These are phyloP conservation scores for Penicillium parvum DNA, from an alignment of 495 filamentous ascomycete genomes.

Conservation along the genomic window DNA sequence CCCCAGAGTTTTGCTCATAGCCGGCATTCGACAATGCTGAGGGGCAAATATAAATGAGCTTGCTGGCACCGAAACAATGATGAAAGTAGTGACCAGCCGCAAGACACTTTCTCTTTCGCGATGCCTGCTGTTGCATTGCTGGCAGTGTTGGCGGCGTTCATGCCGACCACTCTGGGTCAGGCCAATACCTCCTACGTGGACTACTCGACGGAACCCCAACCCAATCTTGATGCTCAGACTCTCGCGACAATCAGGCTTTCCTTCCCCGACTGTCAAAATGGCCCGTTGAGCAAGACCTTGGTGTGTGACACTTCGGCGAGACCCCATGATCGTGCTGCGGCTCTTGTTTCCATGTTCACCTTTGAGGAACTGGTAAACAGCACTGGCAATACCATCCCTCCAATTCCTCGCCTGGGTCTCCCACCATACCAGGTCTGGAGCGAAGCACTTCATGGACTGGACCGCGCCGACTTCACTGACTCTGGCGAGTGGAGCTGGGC, in stretches of 20 bases:
- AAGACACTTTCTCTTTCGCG: no score
- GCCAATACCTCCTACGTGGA: constrained; percentile 28
- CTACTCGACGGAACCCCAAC: constrained; percentile 30
- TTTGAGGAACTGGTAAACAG: constrained; percentile 56
- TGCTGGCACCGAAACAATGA: not conserved
- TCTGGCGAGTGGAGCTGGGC: constrained; percentile 52
- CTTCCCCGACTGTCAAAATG: constrained; percentile 34
- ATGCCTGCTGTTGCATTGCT: constrained; percentile 19
- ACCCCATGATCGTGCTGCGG: constrained; percentile 44
- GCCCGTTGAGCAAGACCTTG: constrained; percentile 29
- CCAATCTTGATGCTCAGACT: constrained; percentile 25
- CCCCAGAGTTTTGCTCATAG: constrained; percentile 1
- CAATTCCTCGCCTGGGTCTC: constrained; percentile 54
- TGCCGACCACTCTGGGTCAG: constrained; percentile 25
- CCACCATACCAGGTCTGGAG: constrained; percentile 48
- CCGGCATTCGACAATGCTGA: constrained; percentile 4
- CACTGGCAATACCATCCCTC: constrained; percentile 49
- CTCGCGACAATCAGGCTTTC: constrained; percentile 18
- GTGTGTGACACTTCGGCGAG: constrained; percentile 47
- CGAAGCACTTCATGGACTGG: constrained; percentile 56
- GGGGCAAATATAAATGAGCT: constrained; percentile 8
- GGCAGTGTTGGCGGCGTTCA: constrained; percentile 25
- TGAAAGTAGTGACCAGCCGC: no score
- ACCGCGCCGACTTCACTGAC: constrained; percentile 47
- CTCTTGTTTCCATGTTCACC: constrained; percentile 40